Evolutionary conservation across 805 yeast genomes (phyloP), one percentile per base, ranked within the genome.

Genomic region (Starmerella floricola): DNA sequence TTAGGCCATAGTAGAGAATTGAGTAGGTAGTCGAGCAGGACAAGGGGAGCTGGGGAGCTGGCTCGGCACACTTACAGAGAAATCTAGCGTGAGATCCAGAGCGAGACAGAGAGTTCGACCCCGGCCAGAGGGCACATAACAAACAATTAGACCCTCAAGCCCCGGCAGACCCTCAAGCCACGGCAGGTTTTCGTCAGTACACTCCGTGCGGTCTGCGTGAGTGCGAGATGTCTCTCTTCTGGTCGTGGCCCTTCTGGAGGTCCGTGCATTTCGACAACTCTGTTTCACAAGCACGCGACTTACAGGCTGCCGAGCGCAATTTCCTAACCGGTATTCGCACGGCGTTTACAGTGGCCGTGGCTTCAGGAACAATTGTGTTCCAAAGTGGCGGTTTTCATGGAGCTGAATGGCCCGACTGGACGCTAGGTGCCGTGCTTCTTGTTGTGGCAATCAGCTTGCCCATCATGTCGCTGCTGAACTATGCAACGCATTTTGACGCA

Each of bases 251-350:
- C 10, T 28, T 41, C 11, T 11, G 34, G 16, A 21, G 50, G 12
- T 49, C 42, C 12, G 36, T 58, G 11, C n/a, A 36, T 8, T 50
- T 57, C 37, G 55, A 52, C 15, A 59, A 59, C 43, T 29, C 38
- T 12, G 51, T 54, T 8, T 46, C 61, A 6, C 59, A 59, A 44
- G 61, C 62, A 8, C 50, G 63, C 26, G 63, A 59, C 44, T 40
- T 56, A 36, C 50, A 51, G 19, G 60, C 57, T 8, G 45, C 45
- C 31, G 63, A 59, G 46, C 53, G 62, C 28, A 59, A 57, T 42
- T 55, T 51, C 34, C 47, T 59, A 32, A 36, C 56, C 2, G 43
- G 49, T 35, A 20, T 53, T 10, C 42, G 52, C 12, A 27, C 49
- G 23, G 45, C 58, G 3, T 24, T 56, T 23, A 41, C 50, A 21